These are phyloP conservation scores for Adansonia gregorii DNA, from an alignment of 441 rosid genomes.

Conservation along the genomic window DNA sequence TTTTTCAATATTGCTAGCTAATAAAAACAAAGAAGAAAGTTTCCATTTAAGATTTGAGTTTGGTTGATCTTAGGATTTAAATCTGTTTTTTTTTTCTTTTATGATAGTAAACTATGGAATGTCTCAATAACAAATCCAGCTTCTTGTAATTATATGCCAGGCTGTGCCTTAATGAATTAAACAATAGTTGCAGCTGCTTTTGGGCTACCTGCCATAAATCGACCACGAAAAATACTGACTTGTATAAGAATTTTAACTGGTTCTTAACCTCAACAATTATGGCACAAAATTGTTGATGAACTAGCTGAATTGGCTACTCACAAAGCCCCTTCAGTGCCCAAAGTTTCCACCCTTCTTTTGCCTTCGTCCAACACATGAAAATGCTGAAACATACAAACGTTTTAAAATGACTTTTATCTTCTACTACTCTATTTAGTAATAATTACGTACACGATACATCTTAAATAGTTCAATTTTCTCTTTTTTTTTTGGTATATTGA, in stretches of 20 bases:
- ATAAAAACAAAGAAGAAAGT: neutral
- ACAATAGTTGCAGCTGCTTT: neutral
- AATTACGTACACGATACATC: too few relatives aligned
- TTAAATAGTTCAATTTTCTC: neutral
- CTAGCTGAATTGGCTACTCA: too few relatives aligned
- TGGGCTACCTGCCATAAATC: neutral
- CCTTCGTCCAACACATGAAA: too few relatives aligned
- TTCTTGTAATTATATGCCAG: neutral
- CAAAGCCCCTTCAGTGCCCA: too few relatives aligned
- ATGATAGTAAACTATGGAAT: neutral
- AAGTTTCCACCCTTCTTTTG: too few relatives aligned
- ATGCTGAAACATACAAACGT: too few relatives aligned
- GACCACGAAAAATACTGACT: neutral
- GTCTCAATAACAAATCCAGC: neutral
- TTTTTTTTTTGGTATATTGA: too few relatives aligned
- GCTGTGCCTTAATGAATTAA: neutral
- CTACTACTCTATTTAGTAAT: too few relatives aligned
- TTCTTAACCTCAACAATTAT: too few relatives aligned
- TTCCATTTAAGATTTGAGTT: neutral
- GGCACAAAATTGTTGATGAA: too few relatives aligned
- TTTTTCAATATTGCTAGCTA: neutral
- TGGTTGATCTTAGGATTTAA: neutral
- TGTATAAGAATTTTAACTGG: too few relatives aligned
- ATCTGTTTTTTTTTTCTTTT: neutral
- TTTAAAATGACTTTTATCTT: too few relatives aligned